Evolutionary conservation across 306 rosid genomes (phyloP).

Genomic region (Arachis hypogaea): DNA sequence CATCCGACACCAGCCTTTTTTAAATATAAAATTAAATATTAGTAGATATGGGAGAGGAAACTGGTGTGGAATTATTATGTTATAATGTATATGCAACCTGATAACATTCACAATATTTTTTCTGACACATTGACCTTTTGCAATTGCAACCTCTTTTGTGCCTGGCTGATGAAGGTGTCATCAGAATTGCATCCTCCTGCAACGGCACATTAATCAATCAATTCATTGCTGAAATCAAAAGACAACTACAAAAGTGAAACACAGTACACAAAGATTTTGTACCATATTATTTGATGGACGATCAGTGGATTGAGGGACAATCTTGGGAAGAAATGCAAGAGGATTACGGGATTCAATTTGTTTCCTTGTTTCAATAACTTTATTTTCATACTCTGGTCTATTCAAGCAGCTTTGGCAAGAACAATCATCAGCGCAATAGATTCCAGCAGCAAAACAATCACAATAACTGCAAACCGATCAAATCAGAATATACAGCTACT

Average conservation of each 20-base stretch:
- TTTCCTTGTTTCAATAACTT: slow-evolving; percentile 47
- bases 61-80: slow-evolving; percentile 24
- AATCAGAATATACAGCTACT: slow-evolving; percentile 16
- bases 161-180: slow-evolving; percentile 65
- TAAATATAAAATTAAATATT: slow-evolving; percentile 19
- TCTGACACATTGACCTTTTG: slow-evolving; percentile 71
- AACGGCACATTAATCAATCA: slow-evolving; percentile 28
- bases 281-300: slow-evolving; percentile 48
- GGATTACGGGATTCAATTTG: slow-evolving; percentile 67
- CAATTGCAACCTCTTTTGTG: slow-evolving; percentile 84
- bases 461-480: slow-evolving; percentile 60
- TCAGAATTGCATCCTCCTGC: slow-evolving; percentile 54
- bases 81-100: slow-evolving; percentile 53
- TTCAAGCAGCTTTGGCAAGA: slow-evolving; percentile 72
- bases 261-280: slow-evolving; percentile 5
- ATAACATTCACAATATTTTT: slow-evolving; percentile 84
- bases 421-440: slow-evolving; percentile 57
- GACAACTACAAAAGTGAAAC: background rate
- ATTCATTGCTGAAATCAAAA: slow-evolving; percentile 32
- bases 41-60: slow-evolving; percentile 14
- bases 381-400: slow-evolving; percentile 50
- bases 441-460: slow-evolving; percentile 71
- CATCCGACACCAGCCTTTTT: slow-evolving; percentile 74
- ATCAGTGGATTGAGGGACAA: slow-evolving; percentile 43
- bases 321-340: slow-evolving; percentile 70